Base-by-base conservation (phyloP, 192 early-diverging fungal genomes). In the Chytriomyces sp. region DNA sequence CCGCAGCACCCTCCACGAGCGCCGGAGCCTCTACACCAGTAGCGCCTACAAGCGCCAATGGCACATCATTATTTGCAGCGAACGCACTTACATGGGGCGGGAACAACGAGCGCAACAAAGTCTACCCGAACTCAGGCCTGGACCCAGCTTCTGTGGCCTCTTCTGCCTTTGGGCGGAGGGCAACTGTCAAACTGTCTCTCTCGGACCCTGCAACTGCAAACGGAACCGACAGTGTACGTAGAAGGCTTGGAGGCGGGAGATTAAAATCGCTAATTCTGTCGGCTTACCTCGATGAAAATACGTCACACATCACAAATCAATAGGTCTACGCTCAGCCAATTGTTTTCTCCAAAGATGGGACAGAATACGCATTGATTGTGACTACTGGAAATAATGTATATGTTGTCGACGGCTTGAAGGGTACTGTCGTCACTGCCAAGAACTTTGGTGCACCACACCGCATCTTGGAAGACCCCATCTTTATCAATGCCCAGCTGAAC, bases 311-410 rank as follows among this genome's bases (percentile, higher is more conserved):
- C 64, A 5, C 30, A 19, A 26, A 6, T 14, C 10, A 17, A 25
- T 38, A 72, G 55, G 30, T 39, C 41, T 73, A 73, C 72, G 49
- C 72, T 10, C 44, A 63, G 25, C 72, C 72, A 5, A 40, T 73
- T 25, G 72, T 73, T 8, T 73, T 55, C 72, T 19, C 61, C 8
- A 22, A 31, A 14, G 33, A 52, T 52, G 28, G 37, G 5, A 54
- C 32, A 0, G 49, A 59, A 4, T 63, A 52, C 37, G 41, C 54
- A 14, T 26, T 64, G 7, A 39, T 64, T 31, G 41, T 53, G 26
- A 17, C 53, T 6, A 73, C 53, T 26, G 61, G 61, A 19, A 73
- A 73, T 61, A 64, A 59, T 55, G 30, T 64, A 25, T 65, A 73
- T 52, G 44, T 62, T 17, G 52, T 73, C 0, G 72, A 73, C 40